These are phyloP conservation scores for Liquidambar formosana DNA, from an alignment of 164 flowering plant genomes.

Conservation along the genomic window DNA sequence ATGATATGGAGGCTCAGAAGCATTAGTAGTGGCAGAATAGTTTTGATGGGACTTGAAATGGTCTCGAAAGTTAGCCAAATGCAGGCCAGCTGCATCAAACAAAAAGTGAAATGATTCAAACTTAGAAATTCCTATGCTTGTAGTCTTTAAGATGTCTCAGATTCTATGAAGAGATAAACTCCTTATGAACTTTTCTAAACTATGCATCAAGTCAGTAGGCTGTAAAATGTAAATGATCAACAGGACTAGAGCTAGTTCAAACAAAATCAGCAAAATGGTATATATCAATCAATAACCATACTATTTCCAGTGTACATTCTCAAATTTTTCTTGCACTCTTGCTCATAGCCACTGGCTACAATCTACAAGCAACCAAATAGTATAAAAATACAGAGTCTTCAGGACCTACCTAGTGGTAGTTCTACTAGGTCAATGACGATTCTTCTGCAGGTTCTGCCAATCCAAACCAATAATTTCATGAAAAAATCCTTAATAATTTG, in stretches of 20 bases:
- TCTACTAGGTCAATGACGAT: conserved; percentile 34
- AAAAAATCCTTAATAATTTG: neutral
- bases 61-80: too few relatives aligned
- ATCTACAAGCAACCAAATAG: neutral
- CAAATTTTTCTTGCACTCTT: neutral
- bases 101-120: too few relatives aligned
- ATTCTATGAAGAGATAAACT: neutral
- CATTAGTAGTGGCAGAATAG: too few relatives aligned
- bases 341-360: neutral
- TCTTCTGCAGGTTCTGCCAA: conserved; percentile 51
- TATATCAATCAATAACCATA: neutral
- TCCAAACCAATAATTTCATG: conserved; percentile 5
- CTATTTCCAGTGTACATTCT: neutral
- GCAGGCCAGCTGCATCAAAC: too few relatives aligned
- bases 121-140: too few relatives aligned
- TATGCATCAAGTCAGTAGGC: too few relatives aligned
- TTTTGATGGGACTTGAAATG: too few relatives aligned
- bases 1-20: too few relatives aligned
- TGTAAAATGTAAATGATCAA: too few relatives aligned
- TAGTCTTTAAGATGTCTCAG: neutral
- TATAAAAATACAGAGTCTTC: neutral
- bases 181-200: too few relatives aligned
- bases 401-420: conserved; percentile 4
- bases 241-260: neutral
- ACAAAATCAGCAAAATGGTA: neutral